phyloP scores from a whole-genome alignment of 805 yeast genomes.

The Yarrowia yakushimensis region DNA sequence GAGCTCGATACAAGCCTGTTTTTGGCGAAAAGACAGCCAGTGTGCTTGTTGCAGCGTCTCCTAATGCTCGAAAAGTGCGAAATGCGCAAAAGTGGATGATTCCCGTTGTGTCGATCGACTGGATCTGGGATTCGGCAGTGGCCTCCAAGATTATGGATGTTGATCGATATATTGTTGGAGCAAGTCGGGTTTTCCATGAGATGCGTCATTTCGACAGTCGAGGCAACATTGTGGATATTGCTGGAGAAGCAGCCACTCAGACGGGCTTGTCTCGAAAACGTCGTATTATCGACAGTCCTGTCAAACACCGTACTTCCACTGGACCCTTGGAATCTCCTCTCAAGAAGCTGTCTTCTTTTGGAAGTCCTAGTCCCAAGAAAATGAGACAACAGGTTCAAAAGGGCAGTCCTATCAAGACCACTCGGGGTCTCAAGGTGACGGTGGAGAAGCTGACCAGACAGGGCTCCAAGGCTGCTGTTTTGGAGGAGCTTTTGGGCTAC shows the following conservation, averaged over 20 bases:
- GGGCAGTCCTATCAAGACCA: not conserved
- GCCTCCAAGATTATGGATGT: constrained; percentile 32
- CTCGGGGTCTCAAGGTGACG: constrained; percentile 2
- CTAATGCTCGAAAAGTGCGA: constrained; percentile 33
- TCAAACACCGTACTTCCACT: not conserved
- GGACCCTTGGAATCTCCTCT: not conserved
- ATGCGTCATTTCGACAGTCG: constrained; percentile 23
- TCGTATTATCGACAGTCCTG: not conserved
- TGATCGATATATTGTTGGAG: constrained; percentile 5
- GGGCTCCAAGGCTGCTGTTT: not conserved
- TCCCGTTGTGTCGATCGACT: constrained; percentile 39
- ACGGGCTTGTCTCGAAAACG: not conserved
- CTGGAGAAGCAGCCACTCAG: not conserved
- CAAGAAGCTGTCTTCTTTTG: constrained; percentile 8
- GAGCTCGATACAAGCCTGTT: constrained; percentile 49
- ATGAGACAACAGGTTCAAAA: not conserved
- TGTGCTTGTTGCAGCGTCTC: constrained; percentile 41
- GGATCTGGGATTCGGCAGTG: constrained; percentile 41
- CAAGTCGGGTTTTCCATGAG: not conserved
- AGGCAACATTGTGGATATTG: not conserved
- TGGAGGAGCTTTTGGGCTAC: constrained; percentile 8
- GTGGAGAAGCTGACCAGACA: constrained; percentile 10
- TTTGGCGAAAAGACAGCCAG: constrained; percentile 53
- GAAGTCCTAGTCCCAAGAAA: constrained; percentile 11
- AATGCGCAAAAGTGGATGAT: constrained; percentile 40